These are phyloP conservation scores for Diplodia corticola DNA, from an alignment of 2,329 filamentous ascomycete genomes.

Conservation along the genomic window DNA sequence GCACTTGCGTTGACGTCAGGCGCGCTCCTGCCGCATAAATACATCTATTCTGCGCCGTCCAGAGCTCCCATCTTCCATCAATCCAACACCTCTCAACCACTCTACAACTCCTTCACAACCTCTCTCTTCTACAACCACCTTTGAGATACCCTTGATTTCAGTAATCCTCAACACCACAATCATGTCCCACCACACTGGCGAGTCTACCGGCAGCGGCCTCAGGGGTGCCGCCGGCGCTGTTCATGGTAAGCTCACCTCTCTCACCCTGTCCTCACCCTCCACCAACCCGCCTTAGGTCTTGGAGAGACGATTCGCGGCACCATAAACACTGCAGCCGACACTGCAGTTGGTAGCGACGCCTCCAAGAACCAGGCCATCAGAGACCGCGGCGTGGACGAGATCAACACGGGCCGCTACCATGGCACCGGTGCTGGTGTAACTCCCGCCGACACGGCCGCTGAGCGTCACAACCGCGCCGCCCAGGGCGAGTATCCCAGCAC, in stretches of 20 bases:
- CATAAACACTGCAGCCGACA: conserved; percentile 39
- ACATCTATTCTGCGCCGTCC: neutral
- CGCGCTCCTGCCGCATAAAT: neutral
- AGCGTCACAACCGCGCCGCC: conserved; percentile 29
- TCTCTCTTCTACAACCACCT: neutral
- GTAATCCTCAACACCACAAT: conserved; percentile 28
- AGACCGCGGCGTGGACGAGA: conserved; percentile 37
- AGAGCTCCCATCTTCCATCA: conserved; percentile 21
- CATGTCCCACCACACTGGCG: conserved; percentile 28
- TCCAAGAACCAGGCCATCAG: conserved; percentile 37
- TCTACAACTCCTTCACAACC: neutral
- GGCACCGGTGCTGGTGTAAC: conserved; percentile 33
- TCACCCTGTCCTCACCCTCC: conserved; percentile 24
- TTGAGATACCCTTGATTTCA: neutral
- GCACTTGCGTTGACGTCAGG: conserved; percentile 16
- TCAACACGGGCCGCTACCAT: conserved; percentile 28
- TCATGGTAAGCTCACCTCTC: conserved; percentile 32
- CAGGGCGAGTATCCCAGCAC: conserved; percentile 28
- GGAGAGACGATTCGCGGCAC: conserved; percentile 43
- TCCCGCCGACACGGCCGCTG: conserved; percentile 31
- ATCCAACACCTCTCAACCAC: neutral
- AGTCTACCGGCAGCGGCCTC: conserved; percentile 33
- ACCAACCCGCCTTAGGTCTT: conserved; percentile 32
- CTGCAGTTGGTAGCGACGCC: conserved; percentile 34
- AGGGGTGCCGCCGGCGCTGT: conserved; percentile 38